phyloP scores from a whole-genome alignment of 495 filamentous ascomycete species.

The Polyplosphaeria fusca region DNA sequence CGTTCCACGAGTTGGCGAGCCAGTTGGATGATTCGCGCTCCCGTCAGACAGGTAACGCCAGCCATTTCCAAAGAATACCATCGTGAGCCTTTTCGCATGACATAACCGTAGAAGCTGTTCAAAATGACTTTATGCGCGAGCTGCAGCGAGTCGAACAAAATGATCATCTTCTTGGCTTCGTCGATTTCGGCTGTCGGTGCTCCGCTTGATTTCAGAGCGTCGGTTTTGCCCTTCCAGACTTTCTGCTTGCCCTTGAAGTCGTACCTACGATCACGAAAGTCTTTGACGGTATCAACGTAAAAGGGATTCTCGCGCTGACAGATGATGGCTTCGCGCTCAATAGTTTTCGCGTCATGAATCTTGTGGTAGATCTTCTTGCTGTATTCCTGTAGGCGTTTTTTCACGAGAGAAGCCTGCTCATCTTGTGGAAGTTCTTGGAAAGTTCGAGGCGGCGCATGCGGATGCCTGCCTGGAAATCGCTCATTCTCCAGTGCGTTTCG shows the following conservation, averaged over 20 bases:
- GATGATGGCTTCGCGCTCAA: conserved; percentile 93
- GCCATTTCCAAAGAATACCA: conserved; percentile 99
- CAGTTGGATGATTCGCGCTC: conserved; percentile 96
- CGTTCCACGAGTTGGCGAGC: conserved; percentile 91
- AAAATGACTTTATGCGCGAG: conserved; percentile 98
- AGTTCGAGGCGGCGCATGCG: conserved; percentile 64
- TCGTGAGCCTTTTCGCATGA: conserved; percentile 96
- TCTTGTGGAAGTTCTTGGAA: conserved; percentile 80
- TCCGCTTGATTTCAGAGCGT: conserved; percentile 75
- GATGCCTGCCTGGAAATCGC: conserved; percentile 71
- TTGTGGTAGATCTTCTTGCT: conserved; percentile 99
- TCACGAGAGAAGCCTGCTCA: conserved; percentile 76
- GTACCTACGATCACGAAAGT: conserved; percentile 93
- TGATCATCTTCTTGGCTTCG: conserved; percentile 96
- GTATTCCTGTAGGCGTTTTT: conserved; percentile 87
- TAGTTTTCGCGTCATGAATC: conserved; percentile 91
- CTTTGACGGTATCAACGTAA: conserved; percentile 92
- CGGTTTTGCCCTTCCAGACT: conserved; percentile 95
- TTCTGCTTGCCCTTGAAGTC: conserved; percentile 98
- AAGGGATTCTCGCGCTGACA: conserved; percentile 98
- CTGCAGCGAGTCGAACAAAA: conserved; percentile 93
- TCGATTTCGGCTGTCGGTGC: conserved; percentile 77
- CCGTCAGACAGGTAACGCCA: conserved; percentile 95
- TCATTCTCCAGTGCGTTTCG: conserved; percentile 89
- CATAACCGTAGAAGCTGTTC: conserved; percentile 99